Conservation (phyloP, 108 stramenopile species). For the Hondaea fermentalgiana region DNA sequence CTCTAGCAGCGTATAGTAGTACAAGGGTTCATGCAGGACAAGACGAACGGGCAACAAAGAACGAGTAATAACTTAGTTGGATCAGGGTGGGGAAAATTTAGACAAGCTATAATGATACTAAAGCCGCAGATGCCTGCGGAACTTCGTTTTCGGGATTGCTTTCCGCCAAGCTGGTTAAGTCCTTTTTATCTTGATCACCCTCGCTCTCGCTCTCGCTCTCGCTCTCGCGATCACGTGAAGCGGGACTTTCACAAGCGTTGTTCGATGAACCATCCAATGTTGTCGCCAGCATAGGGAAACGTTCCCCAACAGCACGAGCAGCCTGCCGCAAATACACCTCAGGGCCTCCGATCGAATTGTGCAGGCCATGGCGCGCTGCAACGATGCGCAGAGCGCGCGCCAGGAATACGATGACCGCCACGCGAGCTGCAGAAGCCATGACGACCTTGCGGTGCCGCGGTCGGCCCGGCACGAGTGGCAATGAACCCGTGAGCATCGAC, state of each 20-base stretch:
- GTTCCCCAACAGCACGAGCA: not conserved
- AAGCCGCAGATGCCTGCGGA: too few species aligned
- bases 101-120: too few species aligned
- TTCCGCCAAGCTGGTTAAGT: too few species aligned
- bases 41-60: too few species aligned
- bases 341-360: not conserved
- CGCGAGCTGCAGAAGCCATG: not conserved
- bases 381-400: not conserved
- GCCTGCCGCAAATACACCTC: not conserved
- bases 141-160: too few species aligned
- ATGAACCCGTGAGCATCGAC: not conserved
- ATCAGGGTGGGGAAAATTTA: too few species aligned
- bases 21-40: too few species aligned
- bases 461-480: not conserved
- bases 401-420: not conserved
- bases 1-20: too few species aligned
- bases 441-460: not conserved
- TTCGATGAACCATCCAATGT: not conserved
- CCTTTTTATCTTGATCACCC: too few species aligned
- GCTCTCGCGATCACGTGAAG: too few species aligned
- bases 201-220: too few species aligned
- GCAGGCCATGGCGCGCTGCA: not conserved
- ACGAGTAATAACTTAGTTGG: too few species aligned
- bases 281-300: not conserved
- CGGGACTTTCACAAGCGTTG: not conserved